Percentiles rank a stretch among this genome's conserved stretches.
phyloP scores from a whole-genome alignment of 768 basidiomycete species.

The Mrakia gelida region DNA sequence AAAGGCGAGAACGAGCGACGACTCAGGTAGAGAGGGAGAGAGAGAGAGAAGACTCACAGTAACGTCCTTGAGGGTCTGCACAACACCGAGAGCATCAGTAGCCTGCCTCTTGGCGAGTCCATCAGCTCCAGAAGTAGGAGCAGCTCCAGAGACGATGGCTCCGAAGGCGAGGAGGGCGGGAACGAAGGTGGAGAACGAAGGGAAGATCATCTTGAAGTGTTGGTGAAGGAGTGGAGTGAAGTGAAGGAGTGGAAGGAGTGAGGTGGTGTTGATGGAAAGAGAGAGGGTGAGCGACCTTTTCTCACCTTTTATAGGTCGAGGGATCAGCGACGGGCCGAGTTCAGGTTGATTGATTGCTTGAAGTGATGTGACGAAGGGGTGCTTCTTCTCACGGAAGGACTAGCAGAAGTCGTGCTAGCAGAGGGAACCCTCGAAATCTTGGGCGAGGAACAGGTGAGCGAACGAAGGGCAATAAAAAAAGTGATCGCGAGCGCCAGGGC shows the following conservation, averaged over 20 bases:
- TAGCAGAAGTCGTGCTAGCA: too few species aligned
- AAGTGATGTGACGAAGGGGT: too few species aligned
- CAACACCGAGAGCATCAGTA: background rate
- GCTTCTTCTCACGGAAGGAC: too few species aligned
- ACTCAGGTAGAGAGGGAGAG: background rate
- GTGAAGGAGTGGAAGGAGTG: background rate
- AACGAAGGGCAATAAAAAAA: too few species aligned
- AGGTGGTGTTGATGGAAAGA: too few species aligned
- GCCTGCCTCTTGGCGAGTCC: background rate
- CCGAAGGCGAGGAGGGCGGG: background rate
- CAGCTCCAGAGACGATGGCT: background rate
- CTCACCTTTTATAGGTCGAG: too few species aligned
- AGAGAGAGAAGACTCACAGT: background rate
- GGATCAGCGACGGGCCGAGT: too few species aligned
- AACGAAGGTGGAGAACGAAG: conserved; percentile 10
- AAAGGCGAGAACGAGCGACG: background rate
- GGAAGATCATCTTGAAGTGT: background rate
- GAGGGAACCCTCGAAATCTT: too few species aligned
- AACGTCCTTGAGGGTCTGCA: background rate
- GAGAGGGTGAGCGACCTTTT: too few species aligned
- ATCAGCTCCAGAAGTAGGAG: background rate
- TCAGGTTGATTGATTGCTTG: too few species aligned
- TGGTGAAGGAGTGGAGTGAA: background rate
- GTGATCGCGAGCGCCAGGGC: too few species aligned
- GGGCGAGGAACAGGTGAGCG: too few species aligned